Evolutionary conservation across 169 alveolate species (phyloP).

Genomic region (Cryptosporidium bovis): DNA sequence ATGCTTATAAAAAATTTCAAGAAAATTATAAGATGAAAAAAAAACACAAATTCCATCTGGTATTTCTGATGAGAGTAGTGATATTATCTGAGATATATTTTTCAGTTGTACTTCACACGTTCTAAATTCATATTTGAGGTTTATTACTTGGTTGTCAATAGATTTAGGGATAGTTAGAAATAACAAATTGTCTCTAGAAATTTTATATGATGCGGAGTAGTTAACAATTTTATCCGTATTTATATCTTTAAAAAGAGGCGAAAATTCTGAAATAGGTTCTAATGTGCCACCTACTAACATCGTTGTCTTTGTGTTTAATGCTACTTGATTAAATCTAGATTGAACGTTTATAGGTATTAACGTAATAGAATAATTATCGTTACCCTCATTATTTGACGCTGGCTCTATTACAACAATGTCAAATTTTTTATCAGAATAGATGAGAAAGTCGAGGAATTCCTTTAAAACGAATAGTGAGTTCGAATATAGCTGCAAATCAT

Average conservation of each 20-base stretch:
- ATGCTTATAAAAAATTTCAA: conserved; percentile 73
- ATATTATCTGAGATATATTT: conserved; percentile 75
- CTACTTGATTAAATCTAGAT: conserved; percentile 68
- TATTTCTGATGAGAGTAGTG: conserved; percentile 73
- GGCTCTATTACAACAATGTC: conserved; percentile 69
- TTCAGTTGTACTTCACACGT: conserved; percentile 62
- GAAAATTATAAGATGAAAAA: conserved; percentile 79
- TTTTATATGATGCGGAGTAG: conserved; percentile 55
- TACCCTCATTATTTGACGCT: background rate
- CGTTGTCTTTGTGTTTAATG: conserved; percentile 75
- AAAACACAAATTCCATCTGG: conserved; percentile 85
- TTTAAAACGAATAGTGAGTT: conserved; percentile 71
- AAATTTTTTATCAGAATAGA: conserved; percentile 74
- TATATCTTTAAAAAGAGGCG: conserved; percentile 44
- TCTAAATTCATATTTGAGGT: conserved; percentile 79
- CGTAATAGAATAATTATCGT: conserved; percentile 43
- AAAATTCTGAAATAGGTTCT: conserved; percentile 82
- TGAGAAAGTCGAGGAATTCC: conserved; percentile 68
- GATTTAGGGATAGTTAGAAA: conserved; percentile 36
- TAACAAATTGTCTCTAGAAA: conserved; percentile 67
- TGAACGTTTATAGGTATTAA: conserved; percentile 78
- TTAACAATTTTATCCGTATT: conserved; percentile 31
- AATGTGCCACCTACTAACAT: conserved; percentile 82
- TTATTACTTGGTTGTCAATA: conserved; percentile 36
- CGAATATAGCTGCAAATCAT: conserved; percentile 1